Conservation (phyloP, 2,329 filamentous ascomycete genomes). For the Spiromastix sp. region DNA sequence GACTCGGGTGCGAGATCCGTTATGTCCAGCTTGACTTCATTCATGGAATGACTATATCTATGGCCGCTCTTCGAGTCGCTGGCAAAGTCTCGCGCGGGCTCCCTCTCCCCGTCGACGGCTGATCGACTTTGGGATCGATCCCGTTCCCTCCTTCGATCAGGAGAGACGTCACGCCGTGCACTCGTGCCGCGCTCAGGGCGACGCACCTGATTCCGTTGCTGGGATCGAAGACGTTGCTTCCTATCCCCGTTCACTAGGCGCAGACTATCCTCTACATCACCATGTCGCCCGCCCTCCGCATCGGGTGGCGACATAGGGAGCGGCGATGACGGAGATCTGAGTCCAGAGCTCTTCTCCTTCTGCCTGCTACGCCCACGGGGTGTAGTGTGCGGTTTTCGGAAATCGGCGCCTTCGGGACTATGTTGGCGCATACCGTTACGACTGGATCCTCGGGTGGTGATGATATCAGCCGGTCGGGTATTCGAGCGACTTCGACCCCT, state of each 20-base stretch:
- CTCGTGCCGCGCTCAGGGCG: conserved; percentile 35
- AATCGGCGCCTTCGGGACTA: conserved; percentile 24
- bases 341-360: conserved; percentile 47
- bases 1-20: too few species aligned
- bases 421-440: conserved; percentile 30
- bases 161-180: conserved; percentile 35
- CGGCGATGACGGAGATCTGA: conserved; percentile 70
- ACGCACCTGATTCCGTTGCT: conserved; percentile 42
- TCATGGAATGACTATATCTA: background rate
- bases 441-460: conserved; percentile 26
- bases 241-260: conserved; percentile 35
- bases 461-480: conserved; percentile 20
- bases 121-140: conserved; percentile 27
- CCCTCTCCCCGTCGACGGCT: conserved; percentile 17
- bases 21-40: too few species aligned
- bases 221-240: conserved; percentile 34
- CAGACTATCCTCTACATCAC: conserved; percentile 53
- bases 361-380: conserved; percentile 52
- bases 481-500: conserved; percentile 26
- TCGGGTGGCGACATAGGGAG: conserved; percentile 59
- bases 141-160: conserved; percentile 31
- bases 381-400: conserved; percentile 16
- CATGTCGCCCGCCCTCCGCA: conserved; percentile 42
- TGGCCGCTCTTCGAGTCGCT: background rate
- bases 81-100: conserved; percentile 2